These are phyloP conservation scores for Penicillium steckii DNA, from an alignment of 495 filamentous ascomycete species.

Conservation along the genomic window DNA sequence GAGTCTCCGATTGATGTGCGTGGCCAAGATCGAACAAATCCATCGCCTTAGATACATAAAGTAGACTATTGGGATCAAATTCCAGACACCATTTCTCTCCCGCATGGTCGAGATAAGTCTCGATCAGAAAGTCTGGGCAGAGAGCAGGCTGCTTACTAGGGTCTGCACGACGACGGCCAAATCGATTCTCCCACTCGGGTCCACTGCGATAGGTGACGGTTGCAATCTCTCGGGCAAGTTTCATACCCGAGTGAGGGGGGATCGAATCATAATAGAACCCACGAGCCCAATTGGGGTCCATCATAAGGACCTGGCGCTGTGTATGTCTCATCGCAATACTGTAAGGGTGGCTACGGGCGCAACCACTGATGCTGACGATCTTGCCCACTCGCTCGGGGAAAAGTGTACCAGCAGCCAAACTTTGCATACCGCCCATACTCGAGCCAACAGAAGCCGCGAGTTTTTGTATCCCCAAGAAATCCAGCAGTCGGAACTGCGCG, in stretches of 20 bases:
- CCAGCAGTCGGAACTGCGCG: conserved; percentile 88
- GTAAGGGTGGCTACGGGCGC: conserved; percentile 93
- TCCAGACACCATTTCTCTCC: conserved; percentile 99
- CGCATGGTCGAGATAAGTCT: conserved; percentile 97
- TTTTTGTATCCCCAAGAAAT: conserved; percentile 72
- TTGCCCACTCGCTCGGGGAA: conserved; percentile 78
- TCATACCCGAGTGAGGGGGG: conserved; percentile 95
- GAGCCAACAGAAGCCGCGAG: conserved; percentile 92
- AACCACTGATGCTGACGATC: conserved; percentile 89
- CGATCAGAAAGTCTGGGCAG: conserved; percentile 96
- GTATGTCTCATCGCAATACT: conserved; percentile 99
- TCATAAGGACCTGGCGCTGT: conserved; percentile 96
- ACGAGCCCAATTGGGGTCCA: conserved; percentile 96
- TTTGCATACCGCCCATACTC: conserved; percentile 99
- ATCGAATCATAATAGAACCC: conserved; percentile 91
- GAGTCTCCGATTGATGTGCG: conserved; percentile 57
- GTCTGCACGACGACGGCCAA: conserved; percentile 86
- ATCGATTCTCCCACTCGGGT: conserved; percentile 96
- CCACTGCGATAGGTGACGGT: conserved; percentile 97
- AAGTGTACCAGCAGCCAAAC: conserved; percentile 82
- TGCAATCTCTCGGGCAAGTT: conserved; percentile 94
- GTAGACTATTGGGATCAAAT: conserved; percentile 92
- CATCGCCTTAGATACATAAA: conserved; percentile 99
- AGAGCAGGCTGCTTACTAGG: conserved; percentile 81
- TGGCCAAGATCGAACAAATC: conserved; percentile 91